Conservation (phyloP, 2,329 filamentous ascomycete species). For the Aspergillus luchuensis region DNA sequence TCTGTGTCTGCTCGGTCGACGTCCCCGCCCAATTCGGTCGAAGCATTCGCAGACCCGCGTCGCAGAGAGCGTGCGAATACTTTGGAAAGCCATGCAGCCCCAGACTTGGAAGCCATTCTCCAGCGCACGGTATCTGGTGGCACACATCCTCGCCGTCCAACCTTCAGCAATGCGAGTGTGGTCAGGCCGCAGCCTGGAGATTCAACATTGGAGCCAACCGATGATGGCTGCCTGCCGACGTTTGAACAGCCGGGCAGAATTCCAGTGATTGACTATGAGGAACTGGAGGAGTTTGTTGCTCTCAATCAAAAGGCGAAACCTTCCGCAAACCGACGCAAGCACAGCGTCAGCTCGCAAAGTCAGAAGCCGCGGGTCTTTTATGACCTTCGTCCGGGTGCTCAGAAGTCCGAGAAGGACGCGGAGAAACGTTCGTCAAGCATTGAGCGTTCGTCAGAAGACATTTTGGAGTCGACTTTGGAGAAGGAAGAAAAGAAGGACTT, state of each 20-base stretch:
- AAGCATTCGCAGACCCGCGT: slow-evolving; percentile 90
- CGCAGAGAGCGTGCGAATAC: slow-evolving; percentile 76
- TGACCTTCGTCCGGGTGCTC: slow-evolving; percentile 56
- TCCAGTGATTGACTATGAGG: slow-evolving; percentile 86
- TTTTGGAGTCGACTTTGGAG: slow-evolving; percentile 29
- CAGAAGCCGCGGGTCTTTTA: slow-evolving; percentile 59
- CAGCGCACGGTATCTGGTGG: slow-evolving; percentile 71
- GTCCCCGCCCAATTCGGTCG: slow-evolving; percentile 95
- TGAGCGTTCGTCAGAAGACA: slow-evolving; percentile 31
- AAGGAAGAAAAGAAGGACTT: slow-evolving; percentile 38
- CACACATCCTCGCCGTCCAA: slow-evolving; percentile 64
- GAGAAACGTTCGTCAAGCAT: slow-evolving; percentile 36
- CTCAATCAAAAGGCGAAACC: slow-evolving; percentile 56
- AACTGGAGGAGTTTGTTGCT: slow-evolving; percentile 86
- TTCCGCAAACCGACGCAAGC: slow-evolving; percentile 35
- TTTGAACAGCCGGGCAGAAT: slow-evolving; percentile 75
- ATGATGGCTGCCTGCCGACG: slow-evolving; percentile 86
- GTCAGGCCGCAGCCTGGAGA: slow-evolving; percentile 52
- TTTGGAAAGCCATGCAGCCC: slow-evolving; percentile 60
- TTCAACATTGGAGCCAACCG: slow-evolving; percentile 35
- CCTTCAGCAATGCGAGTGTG: slow-evolving; percentile 60
- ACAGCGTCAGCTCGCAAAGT: slow-evolving; percentile 54
- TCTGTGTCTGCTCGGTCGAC: slow-evolving; percentile 65
- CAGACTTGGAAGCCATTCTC: slow-evolving; percentile 60
- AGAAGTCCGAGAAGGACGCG: slow-evolving; percentile 39